Conservation (phyloP, 306 rosid genomes). For the Cicer yamashitae region DNA sequence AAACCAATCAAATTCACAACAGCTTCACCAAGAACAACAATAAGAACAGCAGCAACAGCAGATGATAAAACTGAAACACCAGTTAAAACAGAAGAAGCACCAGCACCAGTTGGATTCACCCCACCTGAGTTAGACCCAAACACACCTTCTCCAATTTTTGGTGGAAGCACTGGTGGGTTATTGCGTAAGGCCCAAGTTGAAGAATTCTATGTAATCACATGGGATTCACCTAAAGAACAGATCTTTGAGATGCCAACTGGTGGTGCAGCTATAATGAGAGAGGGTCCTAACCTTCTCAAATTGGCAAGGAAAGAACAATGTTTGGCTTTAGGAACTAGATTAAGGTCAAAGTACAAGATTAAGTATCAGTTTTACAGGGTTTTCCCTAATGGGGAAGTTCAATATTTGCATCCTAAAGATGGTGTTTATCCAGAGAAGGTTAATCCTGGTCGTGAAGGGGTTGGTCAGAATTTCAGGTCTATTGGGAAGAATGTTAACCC, state of each 20-base stretch:
- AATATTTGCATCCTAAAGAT: constrained; percentile 95
- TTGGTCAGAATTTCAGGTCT: constrained; percentile 84
- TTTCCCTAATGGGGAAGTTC: constrained; percentile 95
- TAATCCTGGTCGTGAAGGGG: constrained; percentile 91
- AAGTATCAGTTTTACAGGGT: constrained; percentile 97
- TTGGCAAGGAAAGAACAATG: constrained; percentile 97
- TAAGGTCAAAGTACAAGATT: constrained; percentile 95
- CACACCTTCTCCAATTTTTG: constrained; percentile 94
- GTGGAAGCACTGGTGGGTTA: constrained; percentile 92
- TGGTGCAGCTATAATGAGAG: constrained; percentile 96
- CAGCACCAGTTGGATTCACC: constrained; percentile 66
- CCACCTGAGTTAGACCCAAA: constrained; percentile 92
- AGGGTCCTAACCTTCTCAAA: constrained; percentile 87
- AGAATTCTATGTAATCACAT: constrained; percentile 93
- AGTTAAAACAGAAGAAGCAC: constrained; percentile 38
- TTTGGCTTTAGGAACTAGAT: constrained; percentile 91
- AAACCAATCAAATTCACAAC: constrained; percentile 56
- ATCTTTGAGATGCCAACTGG: constrained; percentile 99
- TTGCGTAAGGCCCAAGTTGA: constrained; percentile 92
- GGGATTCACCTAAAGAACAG: constrained; percentile 94
- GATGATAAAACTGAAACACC: constrained; percentile 42
- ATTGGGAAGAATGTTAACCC: constrained; percentile 92
- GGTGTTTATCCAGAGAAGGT: constrained; percentile 99
- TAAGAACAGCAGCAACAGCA: constrained; percentile 49
- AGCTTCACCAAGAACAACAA: constrained; percentile 32